Base-by-base conservation (phyloP, 202 grass and related monocot species). In the Saccharum hybrid region DNA sequence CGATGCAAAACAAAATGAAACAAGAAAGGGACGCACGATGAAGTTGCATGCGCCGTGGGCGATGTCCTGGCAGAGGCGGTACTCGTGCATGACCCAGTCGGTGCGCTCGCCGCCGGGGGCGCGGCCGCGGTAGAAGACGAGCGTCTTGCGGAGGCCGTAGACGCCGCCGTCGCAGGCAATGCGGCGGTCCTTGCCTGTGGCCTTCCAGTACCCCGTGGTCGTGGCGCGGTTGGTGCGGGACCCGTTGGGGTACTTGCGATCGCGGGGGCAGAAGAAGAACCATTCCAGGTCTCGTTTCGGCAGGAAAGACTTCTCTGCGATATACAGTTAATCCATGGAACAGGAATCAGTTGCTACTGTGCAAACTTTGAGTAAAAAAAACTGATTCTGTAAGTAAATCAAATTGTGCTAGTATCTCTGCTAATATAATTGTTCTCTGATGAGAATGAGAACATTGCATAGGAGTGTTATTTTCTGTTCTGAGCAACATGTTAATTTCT, bases 81-180 rank as follows among this genome's bases (percentile, higher is more conserved):
- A 99, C 91, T 99, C 96, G 68, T 99, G 96, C 96, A 99, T 99
- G 28, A 99, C 96, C 96, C 96, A 99, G 80, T 99, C 96, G 30
- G 93, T 96, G 67, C 96, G 88, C 78, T 92, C 83, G 28, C 96
- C 96, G 66, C 95, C 95, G 36, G 95, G 95, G 5, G 95, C 90
- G 33, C 94, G 52, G 37, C 94, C 94, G 52, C 63, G 59, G 83
- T 97, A 97, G 87, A 97, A 97, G 42, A 97, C 94, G 14, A 97
- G 92, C 41, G 94, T 97, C 84, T 94, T 97, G 71, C 94, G 87
- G 23, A 97, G 71, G 61, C 96, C 91, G 54, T 86, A 95, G 64
- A 83, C 72, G 81, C 67, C 87, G 70, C 70, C 82, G 40, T 94
- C 92, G 46, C 91, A 95, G 15, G 84, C 88, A 46, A 98, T 88